phyloP scores from a whole-genome alignment of 306 rosid genomes.

The Dalbergia oliveri region DNA sequence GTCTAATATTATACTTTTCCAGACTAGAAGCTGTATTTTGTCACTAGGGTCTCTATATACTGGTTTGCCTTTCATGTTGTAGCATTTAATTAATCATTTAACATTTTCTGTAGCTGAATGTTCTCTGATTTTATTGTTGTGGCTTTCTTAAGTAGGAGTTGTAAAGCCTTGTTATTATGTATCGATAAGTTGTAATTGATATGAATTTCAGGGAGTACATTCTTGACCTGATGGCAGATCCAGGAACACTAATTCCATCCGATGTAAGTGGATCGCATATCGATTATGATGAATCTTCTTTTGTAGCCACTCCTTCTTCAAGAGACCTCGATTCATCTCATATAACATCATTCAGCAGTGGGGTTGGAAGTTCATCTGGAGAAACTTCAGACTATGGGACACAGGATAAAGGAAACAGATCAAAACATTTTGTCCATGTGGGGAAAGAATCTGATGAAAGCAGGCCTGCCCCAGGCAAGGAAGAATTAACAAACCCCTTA shows the following conservation, averaged over 20 bases:
- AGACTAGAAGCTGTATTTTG: constrained; percentile 6
- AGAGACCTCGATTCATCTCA: constrained; percentile 87
- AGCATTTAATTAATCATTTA: constrained; percentile 7
- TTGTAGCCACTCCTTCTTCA: constrained; percentile 73
- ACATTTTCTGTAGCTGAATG: constrained; percentile 10
- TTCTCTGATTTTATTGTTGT: constrained; percentile 36
- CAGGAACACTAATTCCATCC: constrained; percentile 96
- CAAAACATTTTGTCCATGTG: constrained; percentile 51
- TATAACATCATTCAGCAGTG: constrained; percentile 80
- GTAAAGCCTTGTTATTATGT: constrained; percentile 42
- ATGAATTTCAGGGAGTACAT: constrained; percentile 93
- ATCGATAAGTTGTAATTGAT: constrained; percentile 48
- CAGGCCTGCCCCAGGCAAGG: constrained; percentile 50
- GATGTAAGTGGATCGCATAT: constrained; percentile 79
- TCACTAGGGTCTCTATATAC: constrained; percentile 25
- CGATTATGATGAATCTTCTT: constrained; percentile 73
- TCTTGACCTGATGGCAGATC: constrained; percentile 98
- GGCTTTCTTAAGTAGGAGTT: constrained; percentile 39
- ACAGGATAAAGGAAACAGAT: constrained; percentile 63
- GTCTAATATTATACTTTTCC: constrained; percentile 6
- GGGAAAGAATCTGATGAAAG: constrained; percentile 65
- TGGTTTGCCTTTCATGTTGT: constrained; percentile 20
- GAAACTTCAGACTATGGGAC: constrained; percentile 67
- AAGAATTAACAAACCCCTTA: constrained; percentile 54
- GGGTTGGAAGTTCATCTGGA: constrained; percentile 82